Conservation (phyloP, 257 asterid species). For the Anisodus acutangulus region DNA sequence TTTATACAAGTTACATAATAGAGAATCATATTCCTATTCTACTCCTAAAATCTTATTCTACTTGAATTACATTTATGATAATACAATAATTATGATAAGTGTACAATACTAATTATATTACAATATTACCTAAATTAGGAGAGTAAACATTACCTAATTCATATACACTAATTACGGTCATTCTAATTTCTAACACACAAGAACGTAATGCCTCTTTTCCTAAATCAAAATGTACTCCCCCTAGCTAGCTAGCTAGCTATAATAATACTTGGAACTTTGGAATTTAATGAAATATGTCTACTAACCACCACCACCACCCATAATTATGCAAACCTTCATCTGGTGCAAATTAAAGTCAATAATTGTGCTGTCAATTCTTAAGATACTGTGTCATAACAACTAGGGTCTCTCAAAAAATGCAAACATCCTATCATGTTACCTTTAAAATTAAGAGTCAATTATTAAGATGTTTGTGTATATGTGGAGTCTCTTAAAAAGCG, state of each 20-base stretch:
- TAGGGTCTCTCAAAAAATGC: fast-evolving
- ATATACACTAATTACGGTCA: too few species aligned
- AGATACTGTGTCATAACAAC: neutral
- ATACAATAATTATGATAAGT: too few species aligned
- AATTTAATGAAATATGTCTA: neutral
- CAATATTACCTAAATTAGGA: too few species aligned
- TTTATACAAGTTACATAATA: too few species aligned
- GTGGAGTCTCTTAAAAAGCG: neutral
- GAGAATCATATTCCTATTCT: too few species aligned
- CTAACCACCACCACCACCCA: neutral
- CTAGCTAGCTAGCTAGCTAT: too few species aligned
- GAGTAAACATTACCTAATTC: too few species aligned
- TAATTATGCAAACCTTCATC: neutral
- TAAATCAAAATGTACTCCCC: neutral
- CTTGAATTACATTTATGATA: too few species aligned
- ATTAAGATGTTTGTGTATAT: neutral
- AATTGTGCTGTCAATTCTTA: neutral
- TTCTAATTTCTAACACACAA: too few species aligned
- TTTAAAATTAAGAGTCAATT: neutral
- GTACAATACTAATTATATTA: too few species aligned
- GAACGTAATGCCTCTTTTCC: neutral
- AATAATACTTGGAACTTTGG: neutral
- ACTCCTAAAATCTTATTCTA: too few species aligned
- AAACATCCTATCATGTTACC: neutral
- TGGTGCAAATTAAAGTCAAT: neutral